Percentiles rank a stretch among this genome's conserved stretches.
Conservation (phyloP, 345 rosid genomes). For the Cochlearia excelsa region DNA sequence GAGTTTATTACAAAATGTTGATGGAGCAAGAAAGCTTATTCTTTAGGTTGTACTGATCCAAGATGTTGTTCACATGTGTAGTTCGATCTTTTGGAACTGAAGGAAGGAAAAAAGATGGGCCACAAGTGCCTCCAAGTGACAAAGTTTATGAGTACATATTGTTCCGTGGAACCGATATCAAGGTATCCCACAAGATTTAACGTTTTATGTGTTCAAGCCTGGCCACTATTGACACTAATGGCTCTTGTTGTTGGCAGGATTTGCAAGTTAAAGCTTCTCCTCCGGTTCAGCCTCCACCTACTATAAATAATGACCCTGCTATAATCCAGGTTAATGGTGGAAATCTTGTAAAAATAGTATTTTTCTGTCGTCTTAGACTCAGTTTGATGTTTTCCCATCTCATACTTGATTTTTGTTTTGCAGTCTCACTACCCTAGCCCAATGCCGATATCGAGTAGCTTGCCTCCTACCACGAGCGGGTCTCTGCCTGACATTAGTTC, state of each 20-base stretch:
- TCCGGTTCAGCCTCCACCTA: conserved; percentile 63
- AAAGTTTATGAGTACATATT: conserved; percentile 65
- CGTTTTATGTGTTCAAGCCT: conserved; percentile 7
- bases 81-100: conserved; percentile 78
- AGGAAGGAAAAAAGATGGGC: conserved; percentile 67
- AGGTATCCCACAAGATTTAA: conserved; percentile 39
- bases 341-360: neutral
- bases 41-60: conserved; percentile 6
- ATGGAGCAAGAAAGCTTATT: neutral
- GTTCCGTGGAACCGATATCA: conserved; percentile 68
- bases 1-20: neutral
- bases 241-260: conserved; percentile 50
- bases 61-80: conserved; percentile 21
- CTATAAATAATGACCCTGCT: conserved; percentile 84
- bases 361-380: neutral
- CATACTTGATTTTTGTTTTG: conserved; percentile 19
- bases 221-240: neutral
- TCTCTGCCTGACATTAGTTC: conserved; percentile 53
- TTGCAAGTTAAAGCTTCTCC: conserved; percentile 92
- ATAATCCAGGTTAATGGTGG: conserved; percentile 68
- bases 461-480: conserved; percentile 61
- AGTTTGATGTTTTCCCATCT: conserved; percentile 12
- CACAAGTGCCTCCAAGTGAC: conserved; percentile 57
- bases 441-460: conserved; percentile 48
- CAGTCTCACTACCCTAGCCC: conserved; percentile 89